Evolutionary conservation across 2,329 filamentous ascomycete genomes (phyloP), one percentile per base, ranked within the genome.

Genomic region (Akanthomyces lecanii): DNA sequence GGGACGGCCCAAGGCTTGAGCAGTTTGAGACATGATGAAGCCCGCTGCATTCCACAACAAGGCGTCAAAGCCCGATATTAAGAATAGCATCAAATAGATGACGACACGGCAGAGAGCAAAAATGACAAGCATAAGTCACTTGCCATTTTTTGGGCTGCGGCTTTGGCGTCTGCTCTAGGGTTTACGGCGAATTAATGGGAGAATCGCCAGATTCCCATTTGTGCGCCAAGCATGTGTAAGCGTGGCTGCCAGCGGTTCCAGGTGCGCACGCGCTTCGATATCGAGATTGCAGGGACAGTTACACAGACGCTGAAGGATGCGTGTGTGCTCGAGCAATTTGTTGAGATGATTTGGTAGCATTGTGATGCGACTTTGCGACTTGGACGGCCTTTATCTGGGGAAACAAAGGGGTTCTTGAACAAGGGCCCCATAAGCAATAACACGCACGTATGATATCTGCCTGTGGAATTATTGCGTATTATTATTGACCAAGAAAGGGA

Each of bases 221-320:
- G 33, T 36, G 40, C 42, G 28, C 25, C 40, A 21, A 30, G 33
- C 55, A 48, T 50, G 33, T 48, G 25, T 38, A 48, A 38, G 55
- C 28, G 38, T 44, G 16, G 18, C 38, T 14, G 23, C 21, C 40
- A 18, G 25, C 16, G n/a, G 21, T n/a, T 12, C 25, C 14, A 21
- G 40, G n/a, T 56, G 42, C 54, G 36, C 40, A 57, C 5, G 56
- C 45, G 45, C 45, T 40, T 59, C 23, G 23, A 21, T 42, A 51
- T 60, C 56, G 21, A 48, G 45, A 51, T 60, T 51, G 23, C 56
- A 50, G 36, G 36, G 56, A 48, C 28, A 38, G 16, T 16, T 40
- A 44, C 42, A 42, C 21, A 30, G 56, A 30, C 56, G 25, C 12
- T n/a, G 25, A 38, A 47, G 16, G 10, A 30, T 33, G 42, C 11